Evolutionary conservation across 2,329 filamentous ascomycete genomes (phyloP).

Genomic region (Ceratocystis huliohia): DNA sequence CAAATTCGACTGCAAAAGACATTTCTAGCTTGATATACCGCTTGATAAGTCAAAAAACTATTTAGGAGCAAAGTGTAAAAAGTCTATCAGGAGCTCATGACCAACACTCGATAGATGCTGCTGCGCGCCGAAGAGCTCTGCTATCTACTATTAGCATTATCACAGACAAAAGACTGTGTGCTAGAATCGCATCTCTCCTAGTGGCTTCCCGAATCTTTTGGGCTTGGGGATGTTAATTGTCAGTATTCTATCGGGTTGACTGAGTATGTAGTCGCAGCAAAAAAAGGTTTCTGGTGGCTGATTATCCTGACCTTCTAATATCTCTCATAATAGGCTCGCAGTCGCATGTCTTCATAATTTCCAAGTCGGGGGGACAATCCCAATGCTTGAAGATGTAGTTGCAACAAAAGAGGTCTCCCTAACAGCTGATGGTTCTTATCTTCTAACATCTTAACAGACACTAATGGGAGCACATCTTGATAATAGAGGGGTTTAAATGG

Average conservation of each 20-base stretch:
- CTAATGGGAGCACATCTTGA: too few species aligned
- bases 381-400: too few species aligned
- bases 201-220: not conserved
- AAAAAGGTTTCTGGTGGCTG: not conserved
- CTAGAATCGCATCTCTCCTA: not conserved
- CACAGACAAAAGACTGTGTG: slow-evolving; percentile 21
- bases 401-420: too few species aligned
- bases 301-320: not conserved
- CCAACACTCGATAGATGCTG: not conserved
- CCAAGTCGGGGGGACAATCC: not conserved
- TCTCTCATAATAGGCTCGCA: not conserved
- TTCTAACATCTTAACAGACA: too few species aligned
- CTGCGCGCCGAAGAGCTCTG: not conserved
- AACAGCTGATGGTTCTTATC: too few species aligned
- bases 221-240: not conserved
- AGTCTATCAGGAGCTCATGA: not conserved
- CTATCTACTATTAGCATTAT: slow-evolving; percentile 21
- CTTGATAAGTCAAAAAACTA: too few species aligned
- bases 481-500: too few species aligned
- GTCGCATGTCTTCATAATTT: not conserved
- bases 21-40: too few species aligned
- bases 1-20: too few species aligned
- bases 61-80: not conserved
- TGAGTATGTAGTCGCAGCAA: not conserved
- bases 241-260: not conserved